Evolutionary conservation across 116 monocot species (phyloP).

Genomic region (Posidonia oceanica): DNA sequence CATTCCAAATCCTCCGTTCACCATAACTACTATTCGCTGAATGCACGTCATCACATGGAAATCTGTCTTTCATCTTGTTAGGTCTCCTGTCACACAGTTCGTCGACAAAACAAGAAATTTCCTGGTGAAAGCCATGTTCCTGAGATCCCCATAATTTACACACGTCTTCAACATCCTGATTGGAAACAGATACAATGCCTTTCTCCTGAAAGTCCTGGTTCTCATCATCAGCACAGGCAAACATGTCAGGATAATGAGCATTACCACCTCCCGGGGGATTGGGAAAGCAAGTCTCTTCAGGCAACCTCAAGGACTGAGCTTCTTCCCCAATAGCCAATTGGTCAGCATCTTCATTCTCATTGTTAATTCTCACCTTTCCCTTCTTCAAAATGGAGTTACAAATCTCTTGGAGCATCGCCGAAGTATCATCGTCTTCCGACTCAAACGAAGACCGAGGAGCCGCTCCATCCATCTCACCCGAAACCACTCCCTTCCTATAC

Average conservation of each 20-base stretch:
- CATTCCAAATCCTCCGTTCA: not conserved
- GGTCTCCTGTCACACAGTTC: not conserved
- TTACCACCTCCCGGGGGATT: too few relatives aligned
- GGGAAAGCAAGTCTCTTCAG: too few relatives aligned
- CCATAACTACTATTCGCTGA: not conserved
- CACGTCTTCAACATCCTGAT: not conserved
- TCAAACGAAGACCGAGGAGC: conserved; percentile 5
- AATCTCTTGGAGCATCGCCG: conserved; percentile 16
- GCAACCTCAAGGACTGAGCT: not conserved
- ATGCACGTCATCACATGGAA: not conserved
- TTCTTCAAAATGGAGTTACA: conserved; percentile 25
- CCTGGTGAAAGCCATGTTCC: not conserved
- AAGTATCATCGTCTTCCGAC: conserved; percentile 17
- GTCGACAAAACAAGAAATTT: not conserved
- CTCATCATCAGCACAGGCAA: conserved; percentile 6
- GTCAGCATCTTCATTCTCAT: not conserved
- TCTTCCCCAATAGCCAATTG: not conserved
- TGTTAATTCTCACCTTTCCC: not conserved
- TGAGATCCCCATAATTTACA: not conserved
- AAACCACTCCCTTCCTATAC: conserved; percentile 30
- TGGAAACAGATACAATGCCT: conserved; percentile 18
- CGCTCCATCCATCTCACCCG: not conserved
- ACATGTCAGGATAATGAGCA: too few relatives aligned
- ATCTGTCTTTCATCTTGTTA: not conserved
- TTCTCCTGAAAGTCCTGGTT: conserved; percentile 34